These are phyloP conservation scores for Niebla homalea DNA, from an alignment of 495 filamentous ascomycete species.

Conservation along the genomic window DNA sequence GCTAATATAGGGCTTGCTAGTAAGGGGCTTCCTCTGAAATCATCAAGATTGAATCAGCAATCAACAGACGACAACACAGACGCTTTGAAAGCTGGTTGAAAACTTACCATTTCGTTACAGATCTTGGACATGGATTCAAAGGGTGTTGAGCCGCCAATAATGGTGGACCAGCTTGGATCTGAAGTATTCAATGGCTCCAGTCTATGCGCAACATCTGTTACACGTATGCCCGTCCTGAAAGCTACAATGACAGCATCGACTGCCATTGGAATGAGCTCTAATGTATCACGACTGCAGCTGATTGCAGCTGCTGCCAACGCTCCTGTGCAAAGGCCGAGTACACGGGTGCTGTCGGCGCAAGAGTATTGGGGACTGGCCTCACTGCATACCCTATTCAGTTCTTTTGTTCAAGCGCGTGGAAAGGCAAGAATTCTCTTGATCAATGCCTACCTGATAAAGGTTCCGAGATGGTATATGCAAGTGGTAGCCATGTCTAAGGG, in stretches of 20 bases:
- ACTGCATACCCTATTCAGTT: background rate
- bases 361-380: background rate
- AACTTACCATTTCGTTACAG: slow-evolving; percentile 6
- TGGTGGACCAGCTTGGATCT: slow-evolving; percentile 17
- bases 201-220: slow-evolving; percentile 9
- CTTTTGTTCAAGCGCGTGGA: background rate
- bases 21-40: slow-evolving; percentile 12
- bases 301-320: slow-evolving; percentile 49
- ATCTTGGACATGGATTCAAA: slow-evolving; percentile 5
- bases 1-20: slow-evolving; percentile 17
- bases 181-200: background rate
- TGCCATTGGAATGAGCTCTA: slow-evolving; percentile 41
- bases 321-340: slow-evolving; percentile 43
- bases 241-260: slow-evolving; percentile 45
- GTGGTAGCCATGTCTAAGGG: slow-evolving; percentile 23
- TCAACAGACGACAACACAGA: too few species aligned
- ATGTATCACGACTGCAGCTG: slow-evolving; percentile 39
- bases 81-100: too few species aligned
- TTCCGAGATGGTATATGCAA: slow-evolving; percentile 23
- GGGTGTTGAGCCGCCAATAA: slow-evolving; percentile 10
- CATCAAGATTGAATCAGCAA: background rate
- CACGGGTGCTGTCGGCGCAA: background rate
- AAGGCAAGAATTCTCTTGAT: background rate
- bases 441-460: slow-evolving; percentile 20
- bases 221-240: slow-evolving; percentile 26